phyloP scores from a whole-genome alignment of 345 rosid genomes.

The Boechera divaricarpa region DNA sequence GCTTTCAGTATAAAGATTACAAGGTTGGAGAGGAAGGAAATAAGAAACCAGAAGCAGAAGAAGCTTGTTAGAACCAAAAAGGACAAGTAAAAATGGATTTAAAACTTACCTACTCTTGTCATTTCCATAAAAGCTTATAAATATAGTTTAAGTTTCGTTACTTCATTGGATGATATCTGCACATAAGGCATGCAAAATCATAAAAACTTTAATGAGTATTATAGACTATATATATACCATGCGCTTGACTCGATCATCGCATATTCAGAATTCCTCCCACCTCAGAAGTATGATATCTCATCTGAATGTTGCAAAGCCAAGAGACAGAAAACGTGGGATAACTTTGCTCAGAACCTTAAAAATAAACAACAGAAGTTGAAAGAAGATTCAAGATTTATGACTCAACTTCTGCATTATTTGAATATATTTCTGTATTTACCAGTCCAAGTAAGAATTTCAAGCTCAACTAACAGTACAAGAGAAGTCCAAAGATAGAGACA shows the following conservation, averaged over 20 bases:
- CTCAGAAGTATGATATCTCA: constrained; percentile 22
- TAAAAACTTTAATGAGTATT: constrained; percentile 18
- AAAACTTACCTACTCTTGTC: constrained; percentile 37
- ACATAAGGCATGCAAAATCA: constrained; percentile 40
- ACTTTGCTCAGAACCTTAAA: constrained; percentile 30
- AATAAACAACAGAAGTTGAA: constrained; percentile 26
- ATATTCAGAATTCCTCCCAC: constrained; percentile 35
- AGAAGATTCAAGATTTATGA: constrained; percentile 17
- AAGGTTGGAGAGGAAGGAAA: constrained; percentile 13
- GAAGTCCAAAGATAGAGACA: constrained; percentile 4
- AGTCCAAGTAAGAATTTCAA: constrained; percentile 15
- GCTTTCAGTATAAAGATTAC: constrained; percentile 25
- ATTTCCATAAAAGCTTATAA: constrained; percentile 36
- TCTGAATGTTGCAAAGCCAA: constrained; percentile 30
- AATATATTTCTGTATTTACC: constrained; percentile 14
- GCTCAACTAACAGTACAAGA: constrained; percentile 10
- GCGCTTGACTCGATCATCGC: constrained; percentile 23
- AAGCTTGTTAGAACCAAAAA: constrained; percentile 32
- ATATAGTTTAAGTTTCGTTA: constrained; percentile 37
- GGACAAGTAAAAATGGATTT: constrained; percentile 26
- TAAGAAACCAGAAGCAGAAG: constrained; percentile 21
- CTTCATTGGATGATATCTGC: constrained; percentile 47
- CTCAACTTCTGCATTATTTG: constrained; percentile 32
- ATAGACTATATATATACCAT: constrained; percentile 40
- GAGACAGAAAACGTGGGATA: constrained; percentile 26